phyloP scores from a whole-genome alignment of 805 yeast species.

The Yarrowia bubula region DNA sequence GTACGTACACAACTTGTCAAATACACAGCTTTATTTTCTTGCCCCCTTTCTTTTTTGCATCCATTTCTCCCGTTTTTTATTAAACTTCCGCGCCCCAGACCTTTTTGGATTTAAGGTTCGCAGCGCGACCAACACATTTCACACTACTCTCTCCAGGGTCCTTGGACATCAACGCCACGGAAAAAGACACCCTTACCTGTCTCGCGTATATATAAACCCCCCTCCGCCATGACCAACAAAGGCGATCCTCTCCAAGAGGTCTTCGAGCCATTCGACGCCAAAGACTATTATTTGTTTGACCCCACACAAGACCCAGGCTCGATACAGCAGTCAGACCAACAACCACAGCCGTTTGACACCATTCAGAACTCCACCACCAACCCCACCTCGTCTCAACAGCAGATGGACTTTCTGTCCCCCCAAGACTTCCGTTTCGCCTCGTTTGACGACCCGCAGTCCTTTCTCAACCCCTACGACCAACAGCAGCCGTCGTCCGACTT shows the following conservation, averaged over 20 bases:
- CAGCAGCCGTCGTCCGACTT: not conserved
- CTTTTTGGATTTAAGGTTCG: not conserved
- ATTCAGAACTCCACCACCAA: not conserved
- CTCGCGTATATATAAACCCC: not conserved
- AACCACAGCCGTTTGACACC: not conserved
- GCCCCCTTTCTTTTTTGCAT: too few species aligned
- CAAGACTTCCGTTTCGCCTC: constrained; percentile 6
- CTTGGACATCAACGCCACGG: constrained; percentile 4
- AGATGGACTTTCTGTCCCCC: constrained; percentile 17
- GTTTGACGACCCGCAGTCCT: constrained; percentile 21
- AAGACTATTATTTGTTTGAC: constrained; percentile 6
- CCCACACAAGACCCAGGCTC: not conserved
- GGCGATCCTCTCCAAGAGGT: constrained; percentile 23
- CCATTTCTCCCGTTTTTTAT: too few species aligned
- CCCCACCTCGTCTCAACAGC: constrained; percentile 6
- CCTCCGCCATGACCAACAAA: constrained; percentile 12
- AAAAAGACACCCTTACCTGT: not conserved
- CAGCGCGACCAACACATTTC: constrained; percentile 1
- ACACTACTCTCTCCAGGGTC: constrained; percentile 15
- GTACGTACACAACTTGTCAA: too few species aligned
- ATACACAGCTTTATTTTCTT: too few species aligned
- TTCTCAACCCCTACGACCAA: constrained; percentile 7
- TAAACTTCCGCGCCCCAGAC: constrained; percentile 11
- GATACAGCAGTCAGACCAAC: not conserved
- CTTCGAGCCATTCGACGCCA: constrained; percentile 22